These are phyloP conservation scores for Fraxinus greggii DNA, from an alignment of 305 asterid species.

Conservation along the genomic window DNA sequence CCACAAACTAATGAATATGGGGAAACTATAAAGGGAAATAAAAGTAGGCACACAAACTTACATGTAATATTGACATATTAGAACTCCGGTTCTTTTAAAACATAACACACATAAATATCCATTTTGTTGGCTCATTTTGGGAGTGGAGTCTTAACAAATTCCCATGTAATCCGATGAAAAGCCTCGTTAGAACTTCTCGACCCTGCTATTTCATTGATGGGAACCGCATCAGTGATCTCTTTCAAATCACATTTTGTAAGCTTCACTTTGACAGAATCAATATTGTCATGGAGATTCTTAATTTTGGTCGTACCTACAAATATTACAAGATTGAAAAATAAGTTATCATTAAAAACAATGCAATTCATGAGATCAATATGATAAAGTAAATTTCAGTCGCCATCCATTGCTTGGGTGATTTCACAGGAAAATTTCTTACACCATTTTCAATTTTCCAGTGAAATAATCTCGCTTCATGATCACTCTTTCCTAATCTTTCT, in stretches of 20 bases:
- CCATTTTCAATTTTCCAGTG: background rate
- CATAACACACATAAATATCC: background rate
- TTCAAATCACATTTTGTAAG: background rate
- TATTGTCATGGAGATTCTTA: background rate
- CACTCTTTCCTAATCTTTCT: background rate
- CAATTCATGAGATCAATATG: no score
- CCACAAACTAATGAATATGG: background rate
- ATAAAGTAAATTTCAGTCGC: no score
- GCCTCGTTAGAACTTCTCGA: conserved; percentile 20
- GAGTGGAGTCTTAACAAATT: conserved; percentile 42
- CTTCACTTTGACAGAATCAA: background rate
- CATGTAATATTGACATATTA: no score
- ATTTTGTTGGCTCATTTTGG: background rate
- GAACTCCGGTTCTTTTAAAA: no score
- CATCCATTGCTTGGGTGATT: background rate
- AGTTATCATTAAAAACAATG: no score
- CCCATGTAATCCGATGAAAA: conserved; percentile 30
- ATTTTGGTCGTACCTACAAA: conserved; percentile 44
- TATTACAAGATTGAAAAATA: background rate
- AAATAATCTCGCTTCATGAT: background rate
- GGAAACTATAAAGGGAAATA: no score
- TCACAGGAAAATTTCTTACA: background rate
- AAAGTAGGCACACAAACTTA: background rate
- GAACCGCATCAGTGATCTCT: conserved; percentile 41
- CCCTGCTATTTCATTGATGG: conserved; percentile 45